These are phyloP conservation scores for Brassica carinata DNA, from an alignment of 345 rosid genomes.

Conservation along the genomic window DNA sequence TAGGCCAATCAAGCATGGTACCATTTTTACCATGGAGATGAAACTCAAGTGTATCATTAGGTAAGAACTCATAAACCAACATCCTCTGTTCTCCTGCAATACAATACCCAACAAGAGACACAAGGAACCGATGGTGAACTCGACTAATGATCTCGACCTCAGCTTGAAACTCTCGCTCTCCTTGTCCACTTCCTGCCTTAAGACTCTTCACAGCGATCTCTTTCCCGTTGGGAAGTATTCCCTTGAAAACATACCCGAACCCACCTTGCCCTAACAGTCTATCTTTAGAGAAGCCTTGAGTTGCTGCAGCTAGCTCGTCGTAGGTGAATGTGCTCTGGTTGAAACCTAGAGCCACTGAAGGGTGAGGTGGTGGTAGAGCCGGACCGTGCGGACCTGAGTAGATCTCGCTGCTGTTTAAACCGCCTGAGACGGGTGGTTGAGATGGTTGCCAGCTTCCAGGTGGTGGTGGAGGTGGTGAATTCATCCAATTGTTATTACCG, in stretches of 20 bases:
- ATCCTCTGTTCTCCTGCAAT: slow-evolving; percentile 59
- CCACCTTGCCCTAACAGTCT: slow-evolving; percentile 85
- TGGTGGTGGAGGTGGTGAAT: slow-evolving; percentile 42
- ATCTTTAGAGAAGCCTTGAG: slow-evolving; percentile 65
- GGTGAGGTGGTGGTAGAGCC: slow-evolving; percentile 62
- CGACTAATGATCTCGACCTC: slow-evolving; percentile 92
- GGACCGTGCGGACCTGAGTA: slow-evolving; percentile 61
- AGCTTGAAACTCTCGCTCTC: slow-evolving; percentile 76
- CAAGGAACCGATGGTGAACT: slow-evolving; percentile 91
- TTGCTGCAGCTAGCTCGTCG: slow-evolving; percentile 76
- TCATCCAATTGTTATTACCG: slow-evolving; percentile 42
- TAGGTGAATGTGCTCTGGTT: slow-evolving; percentile 63
- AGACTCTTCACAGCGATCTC: slow-evolving; percentile 86
- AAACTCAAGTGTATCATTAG: slow-evolving; percentile 70
- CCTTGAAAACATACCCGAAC: slow-evolving; percentile 82
- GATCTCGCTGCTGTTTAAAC: slow-evolving; percentile 47
- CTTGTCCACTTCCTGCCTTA: slow-evolving; percentile 82
- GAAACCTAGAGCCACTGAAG: slow-evolving; percentile 59
- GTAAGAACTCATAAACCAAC: slow-evolving; percentile 76
- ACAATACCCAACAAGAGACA: slow-evolving; percentile 82
- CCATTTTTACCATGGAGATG: slow-evolving; percentile 73
- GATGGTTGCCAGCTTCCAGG: slow-evolving; percentile 47
- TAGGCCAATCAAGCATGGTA: slow-evolving; percentile 71
- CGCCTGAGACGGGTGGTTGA: slow-evolving; percentile 35
- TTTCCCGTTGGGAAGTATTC: slow-evolving; percentile 71